Conservation (phyloP, 176 grass and related monocot species). For the sorghum (Sorghum bicolor) region DNA sequence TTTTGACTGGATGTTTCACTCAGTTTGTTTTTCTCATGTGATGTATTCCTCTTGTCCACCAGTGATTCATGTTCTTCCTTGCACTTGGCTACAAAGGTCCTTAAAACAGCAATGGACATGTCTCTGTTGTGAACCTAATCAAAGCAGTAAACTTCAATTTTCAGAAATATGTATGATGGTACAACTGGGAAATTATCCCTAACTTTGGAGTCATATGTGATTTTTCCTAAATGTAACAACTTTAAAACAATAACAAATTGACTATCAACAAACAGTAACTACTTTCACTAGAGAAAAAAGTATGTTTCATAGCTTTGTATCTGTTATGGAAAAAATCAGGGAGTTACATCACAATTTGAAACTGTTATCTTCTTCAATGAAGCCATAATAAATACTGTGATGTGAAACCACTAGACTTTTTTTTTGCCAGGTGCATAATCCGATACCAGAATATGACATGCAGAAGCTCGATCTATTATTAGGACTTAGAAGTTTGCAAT, state of each 20-base stretch:
- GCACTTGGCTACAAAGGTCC: slow-evolving; percentile 68
- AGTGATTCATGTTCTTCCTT: slow-evolving; percentile 79
- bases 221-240: background rate
- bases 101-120: slow-evolving; percentile 92
- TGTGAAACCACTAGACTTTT: background rate
- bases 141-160: slow-evolving; percentile 18
- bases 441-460: too few species aligned
- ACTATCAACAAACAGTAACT: background rate
- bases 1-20: slow-evolving; percentile 35
- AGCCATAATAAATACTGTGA: background rate
- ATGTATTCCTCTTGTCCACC: slow-evolving; percentile 58
- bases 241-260: background rate
- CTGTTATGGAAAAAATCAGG: background rate
- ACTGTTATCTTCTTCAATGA: background rate
- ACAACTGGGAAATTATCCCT: background rate
- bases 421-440: too few species aligned
- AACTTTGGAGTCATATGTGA: background rate
- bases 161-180: background rate
- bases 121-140: slow-evolving; percentile 95
- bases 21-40: slow-evolving; percentile 10
- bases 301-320: background rate
- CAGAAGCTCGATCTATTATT: background rate
- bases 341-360: background rate
- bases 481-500: background rate
- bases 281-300: background rate